Base-by-base conservation (phyloP, 441 rosid species). In the Capsella rubella region DNA sequence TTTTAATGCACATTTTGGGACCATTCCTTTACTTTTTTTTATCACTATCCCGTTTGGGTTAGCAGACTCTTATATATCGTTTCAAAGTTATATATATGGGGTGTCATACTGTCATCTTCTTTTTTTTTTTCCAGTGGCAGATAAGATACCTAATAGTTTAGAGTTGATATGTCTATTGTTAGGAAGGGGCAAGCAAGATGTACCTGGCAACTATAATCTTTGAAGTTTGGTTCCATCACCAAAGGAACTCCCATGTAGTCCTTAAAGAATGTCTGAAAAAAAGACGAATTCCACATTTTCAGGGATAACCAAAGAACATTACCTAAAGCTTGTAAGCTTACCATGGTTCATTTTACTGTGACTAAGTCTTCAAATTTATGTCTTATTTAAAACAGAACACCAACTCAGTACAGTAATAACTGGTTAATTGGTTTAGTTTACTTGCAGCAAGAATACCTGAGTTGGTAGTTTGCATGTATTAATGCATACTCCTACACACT, bases 381-480 rank as follows among this genome's bases (percentile, higher is more conserved):
- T 39, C 70, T 58, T 25, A 51, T 64, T 16, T 43, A 16, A 21
- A 35, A 50, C 45, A 46, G 28, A 21, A 71, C 15, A 49, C 12
- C 6, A 6, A 25, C 32, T 9, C 47, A 37, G 53, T 4, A 8
- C 10, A 29, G 14, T 54, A 45, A 53, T 14, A 34, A 55, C 14
- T 35, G 29, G 51, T 25, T 54, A 29, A 8, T 14, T 49, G 39
- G 57, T 37, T 35, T 14, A 46, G 59, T 32, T 75, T 31, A 12
- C 45, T 42, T 11, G 51, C 34, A 61, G 39, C 25, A 40, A 46
- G 51, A 46, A 61, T 49, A 94, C 98, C 95, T 90, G 97, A 10
- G 97, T 90, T 8, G 98, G 97, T 79, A 89, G 80, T 78, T 91
- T 91, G 71, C 98, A 94, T 8, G 98, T 94, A 76, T 91, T 89